Conservation (phyloP, 352 stramenopile species). For the Phytophthora megakarya region DNA sequence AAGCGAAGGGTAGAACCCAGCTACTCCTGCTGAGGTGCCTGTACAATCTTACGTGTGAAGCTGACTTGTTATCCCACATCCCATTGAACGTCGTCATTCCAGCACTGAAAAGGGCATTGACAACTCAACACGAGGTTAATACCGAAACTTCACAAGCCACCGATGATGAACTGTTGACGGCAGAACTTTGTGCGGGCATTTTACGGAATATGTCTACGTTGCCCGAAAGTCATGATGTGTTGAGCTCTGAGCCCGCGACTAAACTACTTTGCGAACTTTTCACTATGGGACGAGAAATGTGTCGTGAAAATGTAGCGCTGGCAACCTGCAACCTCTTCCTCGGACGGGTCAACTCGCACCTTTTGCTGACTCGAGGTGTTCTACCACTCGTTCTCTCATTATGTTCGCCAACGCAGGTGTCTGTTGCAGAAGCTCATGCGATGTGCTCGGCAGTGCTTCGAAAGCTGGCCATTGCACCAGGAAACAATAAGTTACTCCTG, state of each 20-base stretch:
- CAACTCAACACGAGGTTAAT: conserved; percentile 5
- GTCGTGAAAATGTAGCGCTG: conserved; percentile 56
- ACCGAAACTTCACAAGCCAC: background rate
- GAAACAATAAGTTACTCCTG: conserved; percentile 67
- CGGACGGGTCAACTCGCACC: conserved; percentile 61
- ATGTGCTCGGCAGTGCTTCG: conserved; percentile 66
- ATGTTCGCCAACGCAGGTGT: conserved; percentile 22
- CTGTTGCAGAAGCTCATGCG: conserved; percentile 29
- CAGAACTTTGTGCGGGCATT: conserved; percentile 43
- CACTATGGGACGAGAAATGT: conserved; percentile 39
- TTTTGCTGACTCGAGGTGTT: conserved; percentile 50
- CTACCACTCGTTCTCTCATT: conserved; percentile 66
- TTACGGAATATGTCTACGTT: conserved; percentile 63
- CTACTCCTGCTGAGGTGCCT: conserved; percentile 55
- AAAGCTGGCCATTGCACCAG: conserved; percentile 68
- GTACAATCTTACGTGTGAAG: conserved; percentile 68
- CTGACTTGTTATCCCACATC: conserved; percentile 29
- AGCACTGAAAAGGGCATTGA: conserved; percentile 25
- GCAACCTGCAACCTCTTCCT: conserved; percentile 75
- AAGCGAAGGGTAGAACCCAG: conserved; percentile 40
- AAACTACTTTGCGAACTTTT: conserved; percentile 56
- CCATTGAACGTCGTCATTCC: conserved; percentile 28
- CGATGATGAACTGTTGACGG: conserved; percentile 21
- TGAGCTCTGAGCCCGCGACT: conserved; percentile 51
- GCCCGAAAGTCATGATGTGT: conserved; percentile 34